Evolutionary conservation across 1,284 basidiomycete species (phyloP), one percentile per base, ranked within the genome.

Genomic region (Cutaneotrichosporon cyanovorans): DNA sequence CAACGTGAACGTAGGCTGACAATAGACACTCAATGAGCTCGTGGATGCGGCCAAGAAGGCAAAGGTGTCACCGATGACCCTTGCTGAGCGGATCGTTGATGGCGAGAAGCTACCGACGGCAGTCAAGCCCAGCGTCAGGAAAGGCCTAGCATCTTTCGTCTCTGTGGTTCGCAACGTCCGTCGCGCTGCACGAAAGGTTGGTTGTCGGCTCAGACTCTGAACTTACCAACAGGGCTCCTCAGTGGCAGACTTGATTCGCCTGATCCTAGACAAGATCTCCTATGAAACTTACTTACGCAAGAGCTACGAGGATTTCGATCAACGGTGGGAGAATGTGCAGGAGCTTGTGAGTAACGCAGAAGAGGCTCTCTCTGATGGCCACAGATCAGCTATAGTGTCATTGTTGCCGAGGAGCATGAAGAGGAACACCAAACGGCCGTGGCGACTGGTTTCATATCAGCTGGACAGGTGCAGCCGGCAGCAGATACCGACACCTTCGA

Each of bases 321-420:
- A 78, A 33, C 76, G 87, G 30, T 85, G 83, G 85, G 85, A 89
- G 65, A 92, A 93, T 65, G 81, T 92, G 0, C 78, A 86, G 60
- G 88, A 92, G 69, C 73, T 93, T 55, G 81, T 86, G 51, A 83
- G 66, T 53, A 2, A 16, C n/a, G 25, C 25, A 7, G 25, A 22
- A 8, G 31, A 32, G 20, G 42, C 50, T 18, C 35, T 41, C 21
- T 30, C 43, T 20, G 37, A 52, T 59, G 25, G 56, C 38, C 9
- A 4, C 48, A 71, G 69, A 69, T 70, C 23, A 66, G 65, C 18
- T 71, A 65, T 56, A 63, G 65, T 38, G 69, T 72, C 2, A 58
- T 58, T 12, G 65, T 72, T 7, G 58, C 61, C 3, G 54, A 65
- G 37, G 66, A 70, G 39, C 63, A 65, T 40, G 46, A 44, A 1